Base-by-base conservation (phyloP, 345 rosid genomes). In the Noccaea bulbosa region DNA sequence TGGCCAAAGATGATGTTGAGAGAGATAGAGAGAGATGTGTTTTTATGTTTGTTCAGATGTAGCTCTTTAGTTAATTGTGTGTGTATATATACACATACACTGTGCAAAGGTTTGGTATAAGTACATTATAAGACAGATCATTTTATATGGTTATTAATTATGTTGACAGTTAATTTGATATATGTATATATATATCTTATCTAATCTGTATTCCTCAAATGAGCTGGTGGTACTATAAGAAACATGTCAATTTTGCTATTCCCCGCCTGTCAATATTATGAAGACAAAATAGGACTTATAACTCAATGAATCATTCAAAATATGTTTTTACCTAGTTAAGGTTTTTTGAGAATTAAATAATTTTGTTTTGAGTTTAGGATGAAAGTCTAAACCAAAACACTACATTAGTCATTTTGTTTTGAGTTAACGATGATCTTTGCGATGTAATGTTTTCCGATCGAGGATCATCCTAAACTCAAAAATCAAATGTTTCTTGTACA, bases 1-100 rank as follows among this genome's bases (percentile, higher is more conserved):
- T 88, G 9, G 53, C 65, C 10, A 54, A 54, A 75, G 70, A 53
- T 47, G 39, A 33, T 47, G 56, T 37, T 56, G 62, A 56, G 62
- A 37, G 44, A 39, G 62, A 54, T 20, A 14, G 54, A 71, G 68
- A 60, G 70, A 62, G 7, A 49, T 57, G 56, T 27, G 65, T 54
- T 62, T 45, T 17, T 8, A 14, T 44, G 69, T 51, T 68, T 60
- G 27, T 24, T 37, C 11, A 30, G 47, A 55, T 64, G 70, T 69
- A 37, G 65, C 12, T 67, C 44, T 60, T 61, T 2, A 35, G 54
- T 65, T 73, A 17, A 7, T 9, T 61, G 47, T 51, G 30, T 15
- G 22, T 44, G 1, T 67, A 11, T 73, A 55, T 48, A 73, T 5
- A 57, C 15, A 49, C 9, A 66, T 1, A 62, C 37, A 32, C 22